Evolutionary conservation across 257 asterid genomes (phyloP).

Genomic region (Asclepias syriaca): DNA sequence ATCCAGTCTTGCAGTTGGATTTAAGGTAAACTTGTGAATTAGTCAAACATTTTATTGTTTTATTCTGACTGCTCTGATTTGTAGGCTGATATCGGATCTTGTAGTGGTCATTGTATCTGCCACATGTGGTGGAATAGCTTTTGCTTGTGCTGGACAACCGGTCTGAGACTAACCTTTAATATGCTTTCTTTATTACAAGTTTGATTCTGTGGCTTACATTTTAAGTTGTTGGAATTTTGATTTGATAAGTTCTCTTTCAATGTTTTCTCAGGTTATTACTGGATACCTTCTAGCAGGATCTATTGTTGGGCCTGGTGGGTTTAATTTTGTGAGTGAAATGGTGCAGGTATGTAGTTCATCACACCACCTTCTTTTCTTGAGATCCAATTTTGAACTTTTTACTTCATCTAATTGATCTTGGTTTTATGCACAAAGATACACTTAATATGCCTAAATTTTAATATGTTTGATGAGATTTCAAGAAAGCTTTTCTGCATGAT

Average conservation of each 20-base stretch:
- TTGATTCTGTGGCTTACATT: background rate
- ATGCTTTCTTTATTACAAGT: constrained; percentile 13
- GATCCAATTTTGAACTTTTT: background rate
- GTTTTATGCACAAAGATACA: background rate
- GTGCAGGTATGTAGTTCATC: constrained; percentile 70
- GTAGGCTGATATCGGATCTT: constrained; percentile 93
- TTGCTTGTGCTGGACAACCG: constrained; percentile 99
- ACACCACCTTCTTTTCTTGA: background rate
- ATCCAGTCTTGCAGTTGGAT: constrained; percentile 91
- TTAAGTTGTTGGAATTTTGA: constrained; percentile 14
- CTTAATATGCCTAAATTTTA: background rate
- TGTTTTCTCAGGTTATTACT: constrained; percentile 69
- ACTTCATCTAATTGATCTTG: background rate
- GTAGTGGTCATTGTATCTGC: constrained; percentile 99
- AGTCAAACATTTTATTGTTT: constrained; percentile 18
- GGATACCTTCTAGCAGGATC: constrained; percentile 99
- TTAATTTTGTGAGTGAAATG: constrained; percentile 87
- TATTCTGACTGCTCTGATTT: constrained; percentile 22
- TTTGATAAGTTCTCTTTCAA: constrained; percentile 17
- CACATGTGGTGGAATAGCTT: constrained; percentile 98
- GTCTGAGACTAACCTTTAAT: constrained; percentile 37
- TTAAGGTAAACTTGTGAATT: constrained; percentile 54
- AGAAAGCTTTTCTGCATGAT: background rate
- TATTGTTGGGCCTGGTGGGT: constrained; percentile 98
- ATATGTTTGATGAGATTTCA: background rate